Conservation (phyloP, 2,329 filamentous ascomycete genomes). For the Pseudogymnoascus sp. region DNA sequence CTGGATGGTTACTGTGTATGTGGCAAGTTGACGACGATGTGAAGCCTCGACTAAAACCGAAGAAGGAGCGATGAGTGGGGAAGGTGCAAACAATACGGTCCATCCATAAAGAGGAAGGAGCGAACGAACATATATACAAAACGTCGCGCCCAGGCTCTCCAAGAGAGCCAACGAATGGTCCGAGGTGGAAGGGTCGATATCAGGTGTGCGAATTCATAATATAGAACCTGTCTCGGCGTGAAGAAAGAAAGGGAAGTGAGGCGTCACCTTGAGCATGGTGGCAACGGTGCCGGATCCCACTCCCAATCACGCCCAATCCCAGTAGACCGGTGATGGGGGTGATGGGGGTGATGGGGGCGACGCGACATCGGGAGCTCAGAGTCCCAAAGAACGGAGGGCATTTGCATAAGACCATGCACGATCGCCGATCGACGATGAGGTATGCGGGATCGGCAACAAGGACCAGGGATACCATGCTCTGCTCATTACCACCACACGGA, state of each 20-base stretch:
- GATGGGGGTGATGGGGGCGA: not conserved
- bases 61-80: not conserved
- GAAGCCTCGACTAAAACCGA: not conserved
- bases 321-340: not conserved
- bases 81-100: not conserved
- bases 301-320: not conserved
- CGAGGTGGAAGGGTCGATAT: not conserved
- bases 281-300: not conserved
- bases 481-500: slow-evolving; percentile 1
- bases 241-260: not conserved
- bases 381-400: not conserved
- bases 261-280: not conserved
- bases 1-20: not conserved
- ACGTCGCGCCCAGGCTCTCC: not conserved
- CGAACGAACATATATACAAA: slow-evolving; percentile 6
- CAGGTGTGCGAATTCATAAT: not conserved
- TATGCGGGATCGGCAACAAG: slow-evolving; percentile 2
- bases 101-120: not conserved
- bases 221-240: slow-evolving; percentile 6
- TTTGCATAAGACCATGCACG: not conserved
- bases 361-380: slow-evolving; percentile 1
- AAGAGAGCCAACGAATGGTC: not conserved
- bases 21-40: not conserved
- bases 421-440: slow-evolving; percentile 6
- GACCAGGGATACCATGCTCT: slow-evolving; percentile 7